Evolutionary conservation across 768 basidiomycete species (phyloP).

Genomic region (Mycena polygramma): DNA sequence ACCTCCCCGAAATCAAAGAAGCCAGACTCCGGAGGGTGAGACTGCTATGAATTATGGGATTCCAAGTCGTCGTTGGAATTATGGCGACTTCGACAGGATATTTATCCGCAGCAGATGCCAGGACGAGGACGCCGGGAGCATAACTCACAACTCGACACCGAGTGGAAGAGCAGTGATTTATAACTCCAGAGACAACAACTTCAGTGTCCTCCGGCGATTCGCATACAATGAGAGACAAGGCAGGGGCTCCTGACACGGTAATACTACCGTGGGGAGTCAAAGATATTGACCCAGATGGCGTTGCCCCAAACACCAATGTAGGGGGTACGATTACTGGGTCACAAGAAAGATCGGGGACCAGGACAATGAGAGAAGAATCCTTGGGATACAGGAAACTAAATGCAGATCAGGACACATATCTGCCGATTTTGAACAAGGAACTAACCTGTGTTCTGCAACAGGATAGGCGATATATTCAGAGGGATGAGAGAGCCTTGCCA

Average conservation of each 20-base stretch:
- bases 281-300: constrained; percentile 44
- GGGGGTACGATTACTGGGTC: constrained; percentile 40
- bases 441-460: constrained; percentile 42
- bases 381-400: constrained; percentile 36
- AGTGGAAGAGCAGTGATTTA: constrained; percentile 32
- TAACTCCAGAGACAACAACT: constrained; percentile 34
- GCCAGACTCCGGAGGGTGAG: constrained; percentile 14
- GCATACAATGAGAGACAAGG: constrained; percentile 42
- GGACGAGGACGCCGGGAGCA: constrained; percentile 10
- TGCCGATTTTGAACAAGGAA: background rate
- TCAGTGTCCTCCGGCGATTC: constrained; percentile 36
- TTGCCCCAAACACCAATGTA: constrained; percentile 48
- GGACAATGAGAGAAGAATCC: constrained; percentile 46
- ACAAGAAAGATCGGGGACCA: constrained; percentile 45
- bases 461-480: constrained; percentile 42
- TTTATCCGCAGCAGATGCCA: constrained; percentile 28
- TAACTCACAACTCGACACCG: constrained; percentile 15
- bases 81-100: constrained; percentile 25
- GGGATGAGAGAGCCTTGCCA: constrained; percentile 41
- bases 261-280: constrained; percentile 44
- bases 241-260: constrained; percentile 46
- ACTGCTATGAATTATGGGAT: constrained; percentile 15
- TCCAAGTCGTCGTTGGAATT: constrained; percentile 22
- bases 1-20: background rate
- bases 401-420: constrained; percentile 9